Conservation (phyloP, 179 eudicot genomes). For the Pouteria campechiana region DNA sequence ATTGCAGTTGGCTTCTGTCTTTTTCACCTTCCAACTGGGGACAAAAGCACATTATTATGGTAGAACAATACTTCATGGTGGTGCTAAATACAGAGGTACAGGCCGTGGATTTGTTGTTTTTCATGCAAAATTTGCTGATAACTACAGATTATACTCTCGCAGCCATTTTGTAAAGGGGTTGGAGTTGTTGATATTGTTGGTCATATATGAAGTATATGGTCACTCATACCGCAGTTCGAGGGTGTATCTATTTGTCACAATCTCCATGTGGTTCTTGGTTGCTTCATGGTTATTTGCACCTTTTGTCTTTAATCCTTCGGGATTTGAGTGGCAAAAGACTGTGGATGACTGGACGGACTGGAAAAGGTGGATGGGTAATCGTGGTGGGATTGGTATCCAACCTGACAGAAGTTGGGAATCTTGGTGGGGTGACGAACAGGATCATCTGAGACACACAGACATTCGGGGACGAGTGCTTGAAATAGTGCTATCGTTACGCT, state of each 20-base stretch:
- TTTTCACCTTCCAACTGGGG: slow-evolving; percentile 81
- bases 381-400: slow-evolving; percentile 68
- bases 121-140: slow-evolving; percentile 76
- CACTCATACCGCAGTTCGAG: slow-evolving; percentile 43
- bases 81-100: slow-evolving; percentile 76
- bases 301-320: slow-evolving; percentile 71
- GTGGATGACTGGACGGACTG: slow-evolving; percentile 87
- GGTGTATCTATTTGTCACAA: slow-evolving; percentile 53
- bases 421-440: slow-evolving; percentile 83
- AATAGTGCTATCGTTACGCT: slow-evolving; percentile 48
- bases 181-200: slow-evolving; percentile 48
- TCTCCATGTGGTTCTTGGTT: slow-evolving; percentile 82
- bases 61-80: slow-evolving; percentile 60
- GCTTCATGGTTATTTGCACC: slow-evolving; percentile 82
- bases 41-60: slow-evolving; percentile 75
- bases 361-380: slow-evolving; percentile 86
- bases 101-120: slow-evolving; percentile 80
- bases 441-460: slow-evolving; percentile 54
- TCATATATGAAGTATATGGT: slow-evolving; percentile 58
- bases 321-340: slow-evolving; percentile 83
- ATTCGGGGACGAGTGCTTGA: slow-evolving; percentile 54
- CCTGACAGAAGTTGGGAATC: slow-evolving; percentile 80
- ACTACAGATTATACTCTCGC: slow-evolving; percentile 62
- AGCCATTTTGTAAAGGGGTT: slow-evolving; percentile 79
- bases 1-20: slow-evolving; percentile 74